Conservation (phyloP, 345 rosid species). For the Anastatica hierochuntica region DNA sequence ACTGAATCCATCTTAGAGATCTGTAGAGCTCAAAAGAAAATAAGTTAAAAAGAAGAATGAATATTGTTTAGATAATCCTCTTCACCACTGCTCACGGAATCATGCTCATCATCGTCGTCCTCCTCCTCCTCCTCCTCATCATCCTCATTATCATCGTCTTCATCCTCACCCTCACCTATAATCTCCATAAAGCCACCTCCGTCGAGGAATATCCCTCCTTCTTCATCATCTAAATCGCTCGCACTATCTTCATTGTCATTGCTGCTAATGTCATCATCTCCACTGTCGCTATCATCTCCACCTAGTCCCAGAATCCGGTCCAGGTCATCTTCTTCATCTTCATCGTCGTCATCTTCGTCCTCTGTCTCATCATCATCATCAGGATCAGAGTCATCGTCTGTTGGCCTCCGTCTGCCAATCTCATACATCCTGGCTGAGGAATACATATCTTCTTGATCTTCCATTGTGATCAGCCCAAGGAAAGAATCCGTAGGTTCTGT, state of each 20-base stretch:
- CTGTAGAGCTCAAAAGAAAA: background rate
- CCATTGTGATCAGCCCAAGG: slow-evolving; percentile 86
- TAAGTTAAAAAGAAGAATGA: slow-evolving; percentile 17
- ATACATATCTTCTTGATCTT: slow-evolving; percentile 86
- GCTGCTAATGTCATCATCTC: slow-evolving; percentile 58
- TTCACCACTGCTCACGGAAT: slow-evolving; percentile 70
- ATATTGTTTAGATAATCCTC: slow-evolving; percentile 51
- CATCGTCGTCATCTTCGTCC: slow-evolving; percentile 88
- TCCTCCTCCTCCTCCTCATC: slow-evolving; percentile 69
- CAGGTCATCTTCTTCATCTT: slow-evolving; percentile 54
- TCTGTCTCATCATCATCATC: slow-evolving; percentile 91
- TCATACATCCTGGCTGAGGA: slow-evolving; percentile 90
- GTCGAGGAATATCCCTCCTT: slow-evolving; percentile 41
- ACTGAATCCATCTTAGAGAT: slow-evolving; percentile 6
- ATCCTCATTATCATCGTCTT: slow-evolving; percentile 52
- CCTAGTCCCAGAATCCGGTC: slow-evolving; percentile 58
- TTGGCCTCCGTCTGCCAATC: slow-evolving; percentile 84
- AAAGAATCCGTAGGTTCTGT: slow-evolving; percentile 87
- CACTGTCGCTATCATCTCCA: slow-evolving; percentile 66
- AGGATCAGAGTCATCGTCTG: slow-evolving; percentile 95
- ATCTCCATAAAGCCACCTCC: slow-evolving; percentile 48
- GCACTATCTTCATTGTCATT: slow-evolving; percentile 54
- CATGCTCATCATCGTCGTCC: no score
- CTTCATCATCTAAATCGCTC: slow-evolving; percentile 57
- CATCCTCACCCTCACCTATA: slow-evolving; percentile 27